Percentiles rank a stretch among this genome's conserved stretches.
These are phyloP conservation scores for Fusarium aywerte DNA, from an alignment of 2,329 filamentous ascomycete genomes.

Conservation along the genomic window DNA sequence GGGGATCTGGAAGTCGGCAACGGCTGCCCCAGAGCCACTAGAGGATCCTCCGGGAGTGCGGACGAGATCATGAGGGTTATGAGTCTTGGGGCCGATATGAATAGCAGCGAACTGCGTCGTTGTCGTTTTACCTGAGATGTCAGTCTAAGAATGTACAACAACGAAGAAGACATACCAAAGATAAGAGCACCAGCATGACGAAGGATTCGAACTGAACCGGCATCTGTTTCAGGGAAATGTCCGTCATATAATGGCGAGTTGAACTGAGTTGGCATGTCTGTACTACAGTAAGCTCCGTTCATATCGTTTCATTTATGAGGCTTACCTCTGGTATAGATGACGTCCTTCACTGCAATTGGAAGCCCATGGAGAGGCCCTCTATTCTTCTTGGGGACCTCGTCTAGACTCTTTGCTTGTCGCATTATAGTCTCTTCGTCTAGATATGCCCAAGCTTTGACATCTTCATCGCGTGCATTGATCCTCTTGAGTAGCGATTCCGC, in stretches of 20 bases:
- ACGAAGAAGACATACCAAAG: slow-evolving; percentile 48
- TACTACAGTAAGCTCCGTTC: slow-evolving; percentile 1
- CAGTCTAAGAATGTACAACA: background rate
- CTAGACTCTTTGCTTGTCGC: slow-evolving; percentile 60
- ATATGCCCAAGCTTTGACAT: slow-evolving; percentile 63
- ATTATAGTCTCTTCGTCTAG: slow-evolving; percentile 59
- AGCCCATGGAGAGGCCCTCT: slow-evolving; percentile 68
- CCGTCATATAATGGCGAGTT: slow-evolving; percentile 65
- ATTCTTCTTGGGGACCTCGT: slow-evolving; percentile 58
- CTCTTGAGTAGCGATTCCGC: slow-evolving; percentile 59
- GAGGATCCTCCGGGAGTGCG: slow-evolving; percentile 76
- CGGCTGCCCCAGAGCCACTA: slow-evolving; percentile 73
- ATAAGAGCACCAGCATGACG: slow-evolving; percentile 67
- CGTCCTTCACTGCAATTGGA: slow-evolving; percentile 68
- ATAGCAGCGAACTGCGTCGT: slow-evolving; percentile 74
- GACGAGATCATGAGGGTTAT: slow-evolving; percentile 72
- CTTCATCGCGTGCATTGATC: slow-evolving; percentile 57
- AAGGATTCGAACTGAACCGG: slow-evolving; percentile 62
- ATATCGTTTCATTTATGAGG: background rate
- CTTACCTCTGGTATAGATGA: slow-evolving; percentile 65
- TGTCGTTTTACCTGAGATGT: slow-evolving; percentile 49
- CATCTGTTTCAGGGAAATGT: slow-evolving; percentile 60
- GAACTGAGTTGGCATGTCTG: slow-evolving; percentile 67
- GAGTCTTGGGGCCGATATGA: slow-evolving; percentile 62
- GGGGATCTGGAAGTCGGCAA: slow-evolving; percentile 72